Evolutionary conservation across 129 eudicot species (phyloP), one percentile per base, ranked within the genome.

Genomic region (Heracleum sosnowskyi): DNA sequence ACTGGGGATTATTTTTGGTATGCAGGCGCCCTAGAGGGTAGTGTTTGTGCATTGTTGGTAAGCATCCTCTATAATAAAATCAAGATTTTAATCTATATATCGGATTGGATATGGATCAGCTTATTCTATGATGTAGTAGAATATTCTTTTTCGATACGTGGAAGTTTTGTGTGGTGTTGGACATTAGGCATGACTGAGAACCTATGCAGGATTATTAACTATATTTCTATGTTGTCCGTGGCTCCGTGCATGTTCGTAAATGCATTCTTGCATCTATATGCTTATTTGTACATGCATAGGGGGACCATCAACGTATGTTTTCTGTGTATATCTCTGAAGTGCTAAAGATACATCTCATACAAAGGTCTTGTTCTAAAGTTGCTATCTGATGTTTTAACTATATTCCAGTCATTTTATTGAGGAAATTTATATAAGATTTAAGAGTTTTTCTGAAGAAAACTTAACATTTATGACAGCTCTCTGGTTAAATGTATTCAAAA

Each of bases 1-100:
- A 95, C 98, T 34, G 94, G 92, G 75, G 98, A 95, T 78, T 90
- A 83, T 83, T 95, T 95, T 85, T 95, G 98, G 98, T 90, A 91
- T 85, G 98, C 98, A 26, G 98, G 98, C 70, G 98, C 98, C 60
- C 60, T 95, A 87, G 98, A 95, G 84, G 98, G 98, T 29, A 94
- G 98, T n/a, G 98, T 95, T 68, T 95, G 98, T 84, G 98, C 97
- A 17, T 87, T 95, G 85, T 85, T 91, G 97, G 98, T 95, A 84
- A 86, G 96, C 69, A 73, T 74, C 40, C 24, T 66, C 72, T 66
- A 66, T 66, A 28, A 60, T 31, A 16, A 29, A 31, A 66, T 16
- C 39, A 31, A 66, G 8, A 11, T 66, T 5, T 66, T 4, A n/a
- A 12, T 5, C 17, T n/a, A 31, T 66, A 15, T 31, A 15, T 31